phyloP scores from a whole-genome alignment of 306 rosid genomes.

The Begonia masoniana region DNA sequence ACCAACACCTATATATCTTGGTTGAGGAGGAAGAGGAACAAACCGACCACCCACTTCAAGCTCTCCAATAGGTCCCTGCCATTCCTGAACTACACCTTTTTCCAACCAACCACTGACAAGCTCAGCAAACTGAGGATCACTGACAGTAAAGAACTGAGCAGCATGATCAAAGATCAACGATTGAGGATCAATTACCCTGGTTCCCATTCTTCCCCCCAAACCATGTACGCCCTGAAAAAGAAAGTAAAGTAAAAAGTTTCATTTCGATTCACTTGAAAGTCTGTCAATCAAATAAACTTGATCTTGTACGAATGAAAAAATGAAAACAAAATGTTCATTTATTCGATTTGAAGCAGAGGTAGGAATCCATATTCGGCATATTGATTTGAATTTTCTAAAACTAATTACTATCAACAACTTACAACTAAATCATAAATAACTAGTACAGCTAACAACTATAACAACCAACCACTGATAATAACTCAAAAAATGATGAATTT shows the following conservation, averaged over 20 bases:
- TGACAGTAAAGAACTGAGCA: slow-evolving; percentile 81
- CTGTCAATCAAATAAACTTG: neutral
- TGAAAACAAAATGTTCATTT: too few relatives aligned
- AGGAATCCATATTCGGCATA: too few relatives aligned
- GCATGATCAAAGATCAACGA: slow-evolving; percentile 73
- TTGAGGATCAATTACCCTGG: slow-evolving; percentile 53
- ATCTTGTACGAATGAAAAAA: neutral
- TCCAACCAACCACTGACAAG: slow-evolving; percentile 52
- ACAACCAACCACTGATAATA: too few relatives aligned
- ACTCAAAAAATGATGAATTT: too few relatives aligned
- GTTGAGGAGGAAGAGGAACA: slow-evolving; percentile 46
- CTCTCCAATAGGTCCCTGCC: slow-evolving; percentile 70
- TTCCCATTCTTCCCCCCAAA: slow-evolving; percentile 87
- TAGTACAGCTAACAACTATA: too few relatives aligned
- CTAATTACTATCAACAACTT: too few relatives aligned
- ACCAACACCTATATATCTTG: slow-evolving; percentile 46
- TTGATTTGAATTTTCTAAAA: too few relatives aligned
- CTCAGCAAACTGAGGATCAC: slow-evolving; percentile 44
- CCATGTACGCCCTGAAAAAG: slow-evolving; percentile 74
- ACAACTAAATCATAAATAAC: too few relatives aligned
- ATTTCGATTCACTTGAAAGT: neutral
- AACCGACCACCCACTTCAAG: slow-evolving; percentile 63
- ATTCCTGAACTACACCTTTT: slow-evolving; percentile 54
- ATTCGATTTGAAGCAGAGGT: too few relatives aligned
- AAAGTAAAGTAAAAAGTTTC: neutral